Conservation (phyloP, 176 grass and related monocot genomes). For the Cenchrus americanus region DNA sequence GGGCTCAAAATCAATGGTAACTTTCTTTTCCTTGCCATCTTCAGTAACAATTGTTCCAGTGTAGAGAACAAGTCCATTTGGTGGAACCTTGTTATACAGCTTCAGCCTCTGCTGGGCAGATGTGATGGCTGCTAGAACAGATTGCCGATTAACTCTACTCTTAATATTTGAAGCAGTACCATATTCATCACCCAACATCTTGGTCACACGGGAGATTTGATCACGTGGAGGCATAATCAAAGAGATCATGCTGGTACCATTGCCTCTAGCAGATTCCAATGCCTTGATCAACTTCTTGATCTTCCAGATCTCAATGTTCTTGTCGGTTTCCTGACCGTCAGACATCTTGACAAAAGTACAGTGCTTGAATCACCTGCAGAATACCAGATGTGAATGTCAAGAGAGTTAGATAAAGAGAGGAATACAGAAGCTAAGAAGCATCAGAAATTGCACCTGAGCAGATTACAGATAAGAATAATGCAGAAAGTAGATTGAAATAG, state of each 20-base stretch:
- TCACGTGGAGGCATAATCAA: slow-evolving; percentile 78
- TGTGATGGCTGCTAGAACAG: slow-evolving; percentile 78
- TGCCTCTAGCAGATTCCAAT: slow-evolving; percentile 73
- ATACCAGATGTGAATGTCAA: not conserved
- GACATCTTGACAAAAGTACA: slow-evolving; percentile 53
- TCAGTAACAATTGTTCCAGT: slow-evolving; percentile 75
- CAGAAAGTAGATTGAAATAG: not conserved
- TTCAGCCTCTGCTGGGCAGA: slow-evolving; percentile 78
- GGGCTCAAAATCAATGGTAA: slow-evolving; percentile 79
- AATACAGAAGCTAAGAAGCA: not conserved
- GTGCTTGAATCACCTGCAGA: slow-evolving; percentile 39
- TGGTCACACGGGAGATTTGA: slow-evolving; percentile 70
- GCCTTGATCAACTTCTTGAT: slow-evolving; percentile 83
- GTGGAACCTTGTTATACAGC: slow-evolving; percentile 78
- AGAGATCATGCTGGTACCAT: slow-evolving; percentile 84
- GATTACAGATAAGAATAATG: not conserved
- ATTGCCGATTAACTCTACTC: slow-evolving; percentile 69
- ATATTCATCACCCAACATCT: slow-evolving; percentile 87
- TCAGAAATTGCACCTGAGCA: not conserved
- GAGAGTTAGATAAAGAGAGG: not conserved
- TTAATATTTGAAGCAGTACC: slow-evolving; percentile 81
- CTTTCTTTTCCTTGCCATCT: slow-evolving; percentile 85
- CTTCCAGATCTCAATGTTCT: slow-evolving; percentile 90
- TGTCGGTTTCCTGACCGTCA: slow-evolving; percentile 75
- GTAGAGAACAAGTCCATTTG: slow-evolving; percentile 78